phyloP scores from a whole-genome alignment of 2,329 filamentous ascomycete species.

The Truncatella angustata region DNA sequence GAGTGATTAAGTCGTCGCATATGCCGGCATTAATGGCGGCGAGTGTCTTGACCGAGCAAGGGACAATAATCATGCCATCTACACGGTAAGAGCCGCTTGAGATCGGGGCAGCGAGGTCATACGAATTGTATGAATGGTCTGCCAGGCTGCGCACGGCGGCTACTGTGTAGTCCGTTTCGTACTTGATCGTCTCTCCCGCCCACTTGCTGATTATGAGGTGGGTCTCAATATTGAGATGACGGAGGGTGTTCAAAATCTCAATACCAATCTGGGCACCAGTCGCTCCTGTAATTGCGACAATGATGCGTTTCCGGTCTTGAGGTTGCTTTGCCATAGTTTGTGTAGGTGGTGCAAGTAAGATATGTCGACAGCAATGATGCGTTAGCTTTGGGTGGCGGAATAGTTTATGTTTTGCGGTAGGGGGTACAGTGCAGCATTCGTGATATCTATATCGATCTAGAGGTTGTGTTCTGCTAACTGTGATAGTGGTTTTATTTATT shows the following conservation, averaged over 20 bases:
- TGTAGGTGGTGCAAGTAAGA: neutral
- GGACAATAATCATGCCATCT: constrained; percentile 46
- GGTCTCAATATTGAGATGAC: constrained; percentile 42
- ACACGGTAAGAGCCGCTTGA: constrained; percentile 42
- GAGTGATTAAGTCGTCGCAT: constrained; percentile 42
- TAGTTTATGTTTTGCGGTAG: no score
- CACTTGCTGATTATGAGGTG: constrained; percentile 48
- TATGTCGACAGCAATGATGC: no score
- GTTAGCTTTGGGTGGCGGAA: no score
- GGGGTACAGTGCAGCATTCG: no score
- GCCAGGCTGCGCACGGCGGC: constrained; percentile 36
- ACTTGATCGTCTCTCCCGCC: constrained; percentile 45
- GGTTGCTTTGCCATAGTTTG: neutral
- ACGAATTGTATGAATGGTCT: constrained; percentile 34
- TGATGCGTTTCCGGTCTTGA: constrained; percentile 25
- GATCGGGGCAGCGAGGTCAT: constrained; percentile 43
- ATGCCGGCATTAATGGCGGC: constrained; percentile 38
- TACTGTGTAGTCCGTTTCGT: constrained; percentile 40
- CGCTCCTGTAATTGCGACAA: constrained; percentile 49
- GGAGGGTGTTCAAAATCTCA: constrained; percentile 37
- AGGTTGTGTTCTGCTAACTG: no score
- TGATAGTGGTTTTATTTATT: neutral
- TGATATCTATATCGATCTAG: neutral
- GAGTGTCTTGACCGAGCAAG: constrained; percentile 48
- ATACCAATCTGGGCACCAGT: constrained; percentile 45